phyloP scores from a whole-genome alignment of 768 basidiomycete species.

The Termitomyces bulborhizus region DNA sequence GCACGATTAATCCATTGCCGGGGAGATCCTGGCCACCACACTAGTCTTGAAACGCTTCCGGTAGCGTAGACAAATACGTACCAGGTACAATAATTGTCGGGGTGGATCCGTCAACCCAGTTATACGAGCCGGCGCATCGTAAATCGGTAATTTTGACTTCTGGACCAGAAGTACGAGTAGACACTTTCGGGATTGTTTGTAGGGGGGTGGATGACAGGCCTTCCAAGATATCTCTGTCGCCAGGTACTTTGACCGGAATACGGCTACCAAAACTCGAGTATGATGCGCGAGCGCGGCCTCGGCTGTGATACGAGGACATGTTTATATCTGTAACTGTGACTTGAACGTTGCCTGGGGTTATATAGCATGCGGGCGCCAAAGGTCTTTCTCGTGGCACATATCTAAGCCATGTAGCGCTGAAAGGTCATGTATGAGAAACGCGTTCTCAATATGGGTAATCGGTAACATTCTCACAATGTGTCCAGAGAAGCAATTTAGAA shows the following conservation, averaged over 20 bases:
- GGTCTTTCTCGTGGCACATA: not conserved
- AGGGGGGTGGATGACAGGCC: slow-evolving; percentile 24
- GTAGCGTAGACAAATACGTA: slow-evolving; percentile 13
- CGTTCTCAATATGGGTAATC: not conserved
- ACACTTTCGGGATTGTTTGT: slow-evolving; percentile 20
- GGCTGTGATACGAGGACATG: not conserved
- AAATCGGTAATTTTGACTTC: slow-evolving; percentile 32
- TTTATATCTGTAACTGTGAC: not conserved
- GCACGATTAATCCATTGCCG: slow-evolving; percentile 40
- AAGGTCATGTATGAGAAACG: not conserved
- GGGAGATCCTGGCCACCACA: slow-evolving; percentile 36
- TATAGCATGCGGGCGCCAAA: not conserved
- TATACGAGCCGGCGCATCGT: slow-evolving; percentile 41
- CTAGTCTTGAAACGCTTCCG: not conserved
- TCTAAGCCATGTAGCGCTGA: not conserved
- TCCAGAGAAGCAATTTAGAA: not conserved
- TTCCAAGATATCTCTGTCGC: slow-evolving; percentile 29
- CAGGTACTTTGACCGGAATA: not conserved
- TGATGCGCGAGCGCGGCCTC: not conserved
- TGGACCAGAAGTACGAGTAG: slow-evolving; percentile 15
- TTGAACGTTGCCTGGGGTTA: not conserved
- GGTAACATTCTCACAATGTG: not conserved
- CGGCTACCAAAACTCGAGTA: not conserved
- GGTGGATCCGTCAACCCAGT: slow-evolving; percentile 35
- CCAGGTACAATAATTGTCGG: slow-evolving; percentile 53